These are phyloP conservation scores for Jaltomata sinuosa DNA, from an alignment of 257 asterid genomes.

Conservation along the genomic window DNA sequence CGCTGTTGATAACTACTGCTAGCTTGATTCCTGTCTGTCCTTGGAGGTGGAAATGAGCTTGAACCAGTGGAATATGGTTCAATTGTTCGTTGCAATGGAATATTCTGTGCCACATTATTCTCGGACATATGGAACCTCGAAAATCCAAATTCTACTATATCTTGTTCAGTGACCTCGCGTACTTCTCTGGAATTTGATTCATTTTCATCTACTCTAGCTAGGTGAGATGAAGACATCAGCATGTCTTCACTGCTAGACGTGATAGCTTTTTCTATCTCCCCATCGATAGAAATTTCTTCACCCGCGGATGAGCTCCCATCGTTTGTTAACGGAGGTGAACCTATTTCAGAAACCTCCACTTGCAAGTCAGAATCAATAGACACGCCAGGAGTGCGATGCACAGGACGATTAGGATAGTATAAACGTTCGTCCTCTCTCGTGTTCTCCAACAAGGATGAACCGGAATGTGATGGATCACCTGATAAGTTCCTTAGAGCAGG, in stretches of 20 bases:
- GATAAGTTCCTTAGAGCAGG: slow-evolving; percentile 28
- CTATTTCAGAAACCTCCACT: slow-evolving; percentile 74
- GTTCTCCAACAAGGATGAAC: slow-evolving; percentile 14
- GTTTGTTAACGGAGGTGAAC: slow-evolving; percentile 52
- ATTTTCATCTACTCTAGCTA: slow-evolving; percentile 18
- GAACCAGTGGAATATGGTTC: slow-evolving; percentile 4
- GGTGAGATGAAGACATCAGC: slow-evolving; percentile 21
- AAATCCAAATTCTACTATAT: slow-evolving; percentile 13
- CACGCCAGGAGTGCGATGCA: slow-evolving; percentile 30
- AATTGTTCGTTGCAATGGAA: not conserved
- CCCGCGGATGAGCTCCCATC: slow-evolving; percentile 40
- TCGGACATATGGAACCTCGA: slow-evolving; percentile 19
- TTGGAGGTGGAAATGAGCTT: slow-evolving; percentile 12
- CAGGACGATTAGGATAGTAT: slow-evolving; percentile 14
- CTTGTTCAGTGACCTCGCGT: slow-evolving; percentile 20
- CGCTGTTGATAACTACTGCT: not conserved
- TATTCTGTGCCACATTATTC: not conserved
- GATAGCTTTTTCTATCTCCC: slow-evolving; percentile 21
- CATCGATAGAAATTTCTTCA: slow-evolving; percentile 29
- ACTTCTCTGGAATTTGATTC: slow-evolving; percentile 30
- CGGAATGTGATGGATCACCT: slow-evolving; percentile 5
- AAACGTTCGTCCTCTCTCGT: slow-evolving; percentile 26
- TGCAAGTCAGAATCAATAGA: slow-evolving; percentile 92
- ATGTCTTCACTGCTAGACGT: slow-evolving; percentile 15
- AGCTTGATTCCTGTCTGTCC: slow-evolving; percentile 11